Base-by-base conservation (phyloP, 2,329 filamentous ascomycete species). In the Dactylellina parvicollis region DNA sequence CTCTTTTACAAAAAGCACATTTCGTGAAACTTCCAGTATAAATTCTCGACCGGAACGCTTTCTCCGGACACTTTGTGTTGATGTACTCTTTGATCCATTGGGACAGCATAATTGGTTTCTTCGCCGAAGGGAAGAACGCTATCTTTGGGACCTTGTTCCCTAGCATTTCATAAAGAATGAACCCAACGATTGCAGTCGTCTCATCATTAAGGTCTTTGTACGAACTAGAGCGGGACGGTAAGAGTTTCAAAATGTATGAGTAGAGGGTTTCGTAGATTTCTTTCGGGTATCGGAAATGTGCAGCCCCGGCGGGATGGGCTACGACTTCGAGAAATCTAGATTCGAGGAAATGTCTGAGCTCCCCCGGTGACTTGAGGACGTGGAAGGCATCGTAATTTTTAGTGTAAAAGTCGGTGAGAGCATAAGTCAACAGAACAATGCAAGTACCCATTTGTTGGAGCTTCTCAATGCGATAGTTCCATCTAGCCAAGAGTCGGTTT, bases 41-140 rank as follows among this genome's bases (percentile, higher is more conserved):
- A 1, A 2, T 20, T 26, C 44, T 55, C 3, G 47, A 42, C 32
- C 56, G 18, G 20, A 70, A 70, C 1, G 12, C 38, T n/a, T 70
- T 70, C 1, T 46, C 18, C 3, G 56, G 55, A 9, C 47, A 4
- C 1, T 42, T 40, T 5, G 2, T 26, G 9, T 42, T 38, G 3
- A 55, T 26, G 26, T 70, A 70, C 1, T 61, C 56, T 20, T 61
- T 55, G 7, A 70, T 61, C 55, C 54, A 70, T 20, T 20, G 28
- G 4, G 18, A 32, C 4, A 62, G 20, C 3, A 61, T 8, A 3
- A 60, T 12, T 2, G 64, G 64, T 16, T 46, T 54, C 26, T 55
- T 55, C 1, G 14, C 24, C 3, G 18, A 1, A 7, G 38, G 34
- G 22, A 36, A 44, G 26, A 52, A 60, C 0, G 20, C 0, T 12